A percentile compares a stretch with the other conserved stretches of the same genome.
Conservation (phyloP, 192 early-diverging fungal species). For the Coemansia sp. region DNA sequence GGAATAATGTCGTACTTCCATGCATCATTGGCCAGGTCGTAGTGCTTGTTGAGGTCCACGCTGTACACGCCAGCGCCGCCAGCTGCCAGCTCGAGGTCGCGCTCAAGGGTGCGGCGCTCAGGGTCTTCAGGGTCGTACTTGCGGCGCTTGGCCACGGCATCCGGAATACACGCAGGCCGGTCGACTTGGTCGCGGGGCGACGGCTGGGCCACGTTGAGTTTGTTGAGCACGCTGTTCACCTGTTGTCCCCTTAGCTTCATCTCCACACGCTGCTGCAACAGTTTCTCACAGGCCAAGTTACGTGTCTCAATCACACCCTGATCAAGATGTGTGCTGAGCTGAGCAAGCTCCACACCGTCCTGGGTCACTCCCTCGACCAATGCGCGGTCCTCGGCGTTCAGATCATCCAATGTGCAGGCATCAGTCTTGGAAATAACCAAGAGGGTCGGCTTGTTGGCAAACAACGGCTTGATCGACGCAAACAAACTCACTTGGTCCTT, state of each 20-base stretch:
- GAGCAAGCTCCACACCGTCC: constrained; percentile 70
- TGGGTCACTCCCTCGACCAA: constrained; percentile 74
- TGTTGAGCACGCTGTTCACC: constrained; percentile 90
- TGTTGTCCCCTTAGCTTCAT: constrained; percentile 91
- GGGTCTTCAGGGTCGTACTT: constrained; percentile 83
- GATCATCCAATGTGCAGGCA: constrained; percentile 73
- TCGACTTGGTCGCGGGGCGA: constrained; percentile 78
- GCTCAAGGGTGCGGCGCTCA: constrained; percentile 78
- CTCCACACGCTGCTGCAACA: constrained; percentile 91
- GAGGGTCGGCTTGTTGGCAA: constrained; percentile 96
- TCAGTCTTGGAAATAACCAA: constrained; percentile 98
- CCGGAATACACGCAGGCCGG: constrained; percentile 84
- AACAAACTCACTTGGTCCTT: constrained; percentile 86
- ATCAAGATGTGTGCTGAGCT: constrained; percentile 91
- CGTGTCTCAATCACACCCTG: constrained; percentile 97
- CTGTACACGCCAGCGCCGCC: constrained; percentile 98
- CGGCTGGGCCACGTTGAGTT: constrained; percentile 92
- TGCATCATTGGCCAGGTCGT: constrained; percentile 77
- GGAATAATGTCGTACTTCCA: constrained; percentile 99
- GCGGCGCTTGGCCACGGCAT: constrained; percentile 61
- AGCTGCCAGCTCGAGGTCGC: constrained; percentile 83
- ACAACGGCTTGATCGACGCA: constrained; percentile 96
- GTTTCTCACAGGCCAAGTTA: constrained; percentile 89
- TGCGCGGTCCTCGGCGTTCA: constrained; percentile 67
- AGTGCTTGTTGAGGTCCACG: constrained; percentile 92